Evolutionary conservation across 192 early-diverging fungal species (phyloP).

Genomic region (Umbelopsis sp.): DNA sequence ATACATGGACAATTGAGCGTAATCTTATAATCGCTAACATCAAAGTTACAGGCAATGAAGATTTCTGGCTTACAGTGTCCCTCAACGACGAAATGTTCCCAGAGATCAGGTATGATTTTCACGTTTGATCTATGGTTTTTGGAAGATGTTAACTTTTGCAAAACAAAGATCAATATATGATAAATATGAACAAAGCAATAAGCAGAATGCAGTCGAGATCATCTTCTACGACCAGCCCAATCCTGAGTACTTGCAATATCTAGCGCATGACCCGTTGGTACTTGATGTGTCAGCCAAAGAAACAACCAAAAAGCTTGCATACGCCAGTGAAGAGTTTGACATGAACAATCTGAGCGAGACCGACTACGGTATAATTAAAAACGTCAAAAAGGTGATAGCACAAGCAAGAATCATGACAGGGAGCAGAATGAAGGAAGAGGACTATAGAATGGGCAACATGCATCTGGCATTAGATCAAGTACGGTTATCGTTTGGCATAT

Average conservation of each 20-base stretch:
- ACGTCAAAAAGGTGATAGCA: conserved; percentile 41
- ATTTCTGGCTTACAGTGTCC: neutral
- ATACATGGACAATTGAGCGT: neutral
- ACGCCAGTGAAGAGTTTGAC: conserved; percentile 1
- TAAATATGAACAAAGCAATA: conserved; percentile 15
- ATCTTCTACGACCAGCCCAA: conserved; percentile 64
- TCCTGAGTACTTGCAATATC: conserved; percentile 62
- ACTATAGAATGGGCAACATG: conserved; percentile 34
- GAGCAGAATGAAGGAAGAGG: neutral
- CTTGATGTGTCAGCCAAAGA: conserved; percentile 61
- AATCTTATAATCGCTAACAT: neutral
- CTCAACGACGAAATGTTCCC: conserved; percentile 4
- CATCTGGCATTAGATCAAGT: conserved; percentile 60
- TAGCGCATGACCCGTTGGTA: conserved; percentile 66
- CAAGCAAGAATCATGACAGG: conserved; percentile 28
- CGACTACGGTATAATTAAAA: conserved; percentile 30
- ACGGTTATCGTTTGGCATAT: neutral
- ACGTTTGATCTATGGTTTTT: neutral
- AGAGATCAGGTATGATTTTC: neutral
- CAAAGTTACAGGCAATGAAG: neutral
- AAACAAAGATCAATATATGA: neutral
- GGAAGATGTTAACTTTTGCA: neutral
- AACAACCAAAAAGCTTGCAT: neutral
- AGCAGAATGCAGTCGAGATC: conserved; percentile 39
- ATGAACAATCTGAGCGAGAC: neutral